phyloP scores from a whole-genome alignment of 2,329 filamentous ascomycete species.

The Xylariaceae sp. region DNA sequence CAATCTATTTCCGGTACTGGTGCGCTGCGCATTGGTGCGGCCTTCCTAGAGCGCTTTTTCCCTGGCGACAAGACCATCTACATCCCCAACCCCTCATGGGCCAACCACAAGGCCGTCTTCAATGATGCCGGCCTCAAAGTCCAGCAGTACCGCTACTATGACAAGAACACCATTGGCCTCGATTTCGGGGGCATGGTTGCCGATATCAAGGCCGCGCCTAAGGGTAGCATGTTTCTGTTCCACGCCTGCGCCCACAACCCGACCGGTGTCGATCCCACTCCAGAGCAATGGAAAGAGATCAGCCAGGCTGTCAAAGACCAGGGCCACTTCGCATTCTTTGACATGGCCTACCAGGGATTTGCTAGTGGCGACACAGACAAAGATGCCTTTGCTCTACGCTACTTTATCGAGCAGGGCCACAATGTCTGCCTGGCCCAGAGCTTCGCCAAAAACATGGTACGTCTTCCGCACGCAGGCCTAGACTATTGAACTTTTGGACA shows the following conservation, averaged over 20 bases:
- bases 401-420: conserved; percentile 92
- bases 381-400: conserved; percentile 87
- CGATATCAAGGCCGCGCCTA: conserved; percentile 84
- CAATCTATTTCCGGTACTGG: conserved; percentile 98
- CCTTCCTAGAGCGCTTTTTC: conserved; percentile 89
- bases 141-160: conserved; percentile 96
- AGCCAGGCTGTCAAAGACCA: conserved; percentile 79
- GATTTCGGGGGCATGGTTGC: conserved; percentile 92
- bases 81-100: conserved; percentile 94
- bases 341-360: conserved; percentile 99
- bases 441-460: conserved; percentile 98
- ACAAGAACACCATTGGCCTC: conserved; percentile 96
- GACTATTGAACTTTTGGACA: background rate
- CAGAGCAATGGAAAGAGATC: conserved; percentile 90
- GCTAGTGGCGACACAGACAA: conserved; percentile 86
- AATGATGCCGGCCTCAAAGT: conserved; percentile 86
- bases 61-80: conserved; percentile 92
- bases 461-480: conserved; percentile 21
- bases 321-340: conserved; percentile 93
- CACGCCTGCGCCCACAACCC: conserved; percentile 98
- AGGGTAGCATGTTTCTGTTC: conserved; percentile 84
- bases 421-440: conserved; percentile 84
- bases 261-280: conserved; percentile 89
- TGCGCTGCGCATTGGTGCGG: conserved; percentile 88
- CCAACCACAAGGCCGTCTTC: conserved; percentile 97